Conservation (phyloP, 441 rosid genomes). For the Pelargonium citronellum region DNA sequence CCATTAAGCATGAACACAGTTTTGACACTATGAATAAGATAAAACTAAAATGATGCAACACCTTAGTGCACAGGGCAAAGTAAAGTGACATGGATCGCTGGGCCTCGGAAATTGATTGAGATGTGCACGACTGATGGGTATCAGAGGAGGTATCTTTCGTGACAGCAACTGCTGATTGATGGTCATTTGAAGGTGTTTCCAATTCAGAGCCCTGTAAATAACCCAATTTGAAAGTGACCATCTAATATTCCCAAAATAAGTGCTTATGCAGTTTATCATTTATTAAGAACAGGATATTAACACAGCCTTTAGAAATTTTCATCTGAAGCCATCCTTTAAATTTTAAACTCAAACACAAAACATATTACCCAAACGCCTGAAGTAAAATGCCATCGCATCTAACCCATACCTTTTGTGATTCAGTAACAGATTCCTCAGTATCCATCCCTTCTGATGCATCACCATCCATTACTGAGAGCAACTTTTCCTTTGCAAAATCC, state of each 20-base stretch:
- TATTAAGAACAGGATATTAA: neutral
- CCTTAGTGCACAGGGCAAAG: conserved; percentile 99
- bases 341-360: neutral
- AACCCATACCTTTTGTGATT: conserved; percentile 51
- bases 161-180: conserved; percentile 29
- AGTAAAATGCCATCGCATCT: conserved; percentile 13
- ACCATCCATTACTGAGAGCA: conserved; percentile 49
- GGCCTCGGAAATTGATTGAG: conserved; percentile 55
- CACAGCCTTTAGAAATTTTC: neutral
- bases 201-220: conserved; percentile 46
- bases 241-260: conserved; percentile 1
- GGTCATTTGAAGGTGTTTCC: conserved; percentile 47
- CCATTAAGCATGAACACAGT: conserved; percentile 10
- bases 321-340: neutral
- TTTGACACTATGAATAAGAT: conserved; percentile 18
- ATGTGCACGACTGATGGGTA: conserved; percentile 36
- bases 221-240: conserved; percentile 5
- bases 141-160: conserved; percentile 48
- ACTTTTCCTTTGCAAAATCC: conserved; percentile 67
- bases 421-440: conserved; percentile 41
- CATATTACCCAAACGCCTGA: conserved; percentile 5
- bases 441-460: conserved; percentile 39
- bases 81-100: conserved; percentile 88
- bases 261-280: neutral
- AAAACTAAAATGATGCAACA: conserved; percentile 24